These are phyloP conservation scores for Dactylonectria macrodidyma DNA, from an alignment of 2,329 filamentous ascomycete species.

Conservation along the genomic window DNA sequence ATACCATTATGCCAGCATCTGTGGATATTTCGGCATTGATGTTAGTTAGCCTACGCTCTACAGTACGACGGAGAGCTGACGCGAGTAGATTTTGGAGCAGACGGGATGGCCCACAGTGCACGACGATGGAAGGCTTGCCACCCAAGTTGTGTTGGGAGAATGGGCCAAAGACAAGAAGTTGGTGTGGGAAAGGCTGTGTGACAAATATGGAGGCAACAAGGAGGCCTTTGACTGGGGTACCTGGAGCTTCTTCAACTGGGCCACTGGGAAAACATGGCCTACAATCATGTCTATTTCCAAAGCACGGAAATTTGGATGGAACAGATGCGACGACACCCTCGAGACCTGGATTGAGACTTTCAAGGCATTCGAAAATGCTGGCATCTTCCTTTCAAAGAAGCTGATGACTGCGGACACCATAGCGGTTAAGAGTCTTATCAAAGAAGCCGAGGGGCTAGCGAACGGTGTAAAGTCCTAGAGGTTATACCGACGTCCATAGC, in stretches of 20 bases:
- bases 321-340: conserved; percentile 13
- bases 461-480: too few species aligned
- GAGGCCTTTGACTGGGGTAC: conserved; percentile 18
- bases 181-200: conserved; percentile 3
- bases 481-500: too few species aligned
- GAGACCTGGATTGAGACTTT: conserved; percentile 13
- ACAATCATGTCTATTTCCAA: conserved; percentile 4
- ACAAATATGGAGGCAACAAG: conserved; percentile 10
- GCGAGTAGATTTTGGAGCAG: not conserved
- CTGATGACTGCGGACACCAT: too few species aligned
- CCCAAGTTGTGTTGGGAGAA: conserved; percentile 6
- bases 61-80: too few species aligned
- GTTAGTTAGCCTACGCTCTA: conserved; percentile 1
- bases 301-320: conserved; percentile 22
- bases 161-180: conserved; percentile 14
- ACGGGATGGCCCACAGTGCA: not conserved
- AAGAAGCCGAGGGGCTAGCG: too few species aligned
- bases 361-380: not conserved
- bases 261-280: conserved; percentile 3
- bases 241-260: conserved; percentile 15
- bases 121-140: not conserved
- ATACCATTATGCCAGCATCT: conserved; percentile 4
- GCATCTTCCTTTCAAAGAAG: too few species aligned
- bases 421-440: too few species aligned
- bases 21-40: conserved; percentile 13